phyloP scores from a whole-genome alignment of 306 rosid genomes.

The Clitoria ternatea region DNA sequence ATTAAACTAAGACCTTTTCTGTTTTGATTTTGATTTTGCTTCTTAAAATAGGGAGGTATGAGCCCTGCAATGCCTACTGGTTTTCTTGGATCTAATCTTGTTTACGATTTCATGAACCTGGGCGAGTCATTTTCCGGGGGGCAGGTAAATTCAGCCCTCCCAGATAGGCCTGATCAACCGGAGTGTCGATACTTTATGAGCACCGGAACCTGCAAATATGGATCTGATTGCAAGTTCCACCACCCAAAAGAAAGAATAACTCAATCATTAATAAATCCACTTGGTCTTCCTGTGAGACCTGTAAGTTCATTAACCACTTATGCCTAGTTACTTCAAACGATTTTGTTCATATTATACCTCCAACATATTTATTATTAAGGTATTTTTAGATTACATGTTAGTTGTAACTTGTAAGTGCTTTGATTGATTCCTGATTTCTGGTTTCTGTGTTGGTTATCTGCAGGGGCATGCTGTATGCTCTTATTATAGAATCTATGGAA shows the following conservation, averaged over 20 bases:
- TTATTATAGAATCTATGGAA: slow-evolving; percentile 63
- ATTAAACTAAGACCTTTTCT: background rate
- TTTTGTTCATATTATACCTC: background rate
- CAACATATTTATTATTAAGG: background rate
- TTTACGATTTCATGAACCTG: slow-evolving; percentile 45
- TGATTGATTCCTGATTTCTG: slow-evolving; percentile 14
- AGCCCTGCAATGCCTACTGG: slow-evolving; percentile 47
- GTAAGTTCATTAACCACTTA: slow-evolving; percentile 49
- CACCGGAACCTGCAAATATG: slow-evolving; percentile 89
- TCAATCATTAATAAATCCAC: slow-evolving; percentile 47
- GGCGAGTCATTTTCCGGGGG: slow-evolving; percentile 54
- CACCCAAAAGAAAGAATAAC: slow-evolving; percentile 78
- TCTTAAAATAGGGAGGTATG: slow-evolving; percentile 57
- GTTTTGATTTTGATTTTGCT: slow-evolving; percentile 16
- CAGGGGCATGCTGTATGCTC: slow-evolving; percentile 88
- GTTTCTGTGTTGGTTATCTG: slow-evolving; percentile 26
- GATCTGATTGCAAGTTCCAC: slow-evolving; percentile 81
- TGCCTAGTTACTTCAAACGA: background rate
- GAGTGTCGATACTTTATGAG: slow-evolving; percentile 80
- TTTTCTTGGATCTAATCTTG: slow-evolving; percentile 55
- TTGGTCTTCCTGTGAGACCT: slow-evolving; percentile 86
- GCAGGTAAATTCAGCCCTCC: slow-evolving; percentile 54
- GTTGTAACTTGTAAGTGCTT: background rate
- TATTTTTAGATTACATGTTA: background rate
- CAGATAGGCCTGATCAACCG: slow-evolving; percentile 86